Conservation (phyloP, 1,284 basidiomycete genomes). For the Phaffia rhodozyma region DNA sequence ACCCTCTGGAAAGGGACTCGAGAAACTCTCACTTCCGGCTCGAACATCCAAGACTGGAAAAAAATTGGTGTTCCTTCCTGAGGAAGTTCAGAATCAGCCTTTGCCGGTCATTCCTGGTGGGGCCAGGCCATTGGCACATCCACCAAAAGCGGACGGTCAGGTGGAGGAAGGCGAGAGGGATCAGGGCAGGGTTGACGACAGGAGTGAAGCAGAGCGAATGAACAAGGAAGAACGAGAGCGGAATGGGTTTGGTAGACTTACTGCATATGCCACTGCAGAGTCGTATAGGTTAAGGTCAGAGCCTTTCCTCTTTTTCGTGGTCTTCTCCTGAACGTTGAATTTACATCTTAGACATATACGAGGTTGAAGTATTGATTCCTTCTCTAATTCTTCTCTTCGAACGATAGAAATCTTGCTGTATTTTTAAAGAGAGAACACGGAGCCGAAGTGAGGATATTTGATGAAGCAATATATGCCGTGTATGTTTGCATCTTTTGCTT, state of each 20-base stretch:
- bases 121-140: constrained; percentile 7
- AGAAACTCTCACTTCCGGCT: constrained; percentile 40
- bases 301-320: no score
- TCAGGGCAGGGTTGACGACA: constrained; percentile 34
- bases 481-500: background rate
- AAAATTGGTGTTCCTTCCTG: constrained; percentile 81
- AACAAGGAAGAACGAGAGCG: constrained; percentile 59
- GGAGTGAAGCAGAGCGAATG: constrained; percentile 67
- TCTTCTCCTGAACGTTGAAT: no score
- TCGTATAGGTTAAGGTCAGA: constrained; percentile 67
- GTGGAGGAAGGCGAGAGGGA: constrained; percentile 32
- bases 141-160: constrained; percentile 26
- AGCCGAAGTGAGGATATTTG: constrained; percentile 74
- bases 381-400: background rate
- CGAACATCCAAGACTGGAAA: constrained; percentile 84
- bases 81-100: constrained; percentile 78
- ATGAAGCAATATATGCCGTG: constrained; percentile 84
- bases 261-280: constrained; percentile 73
- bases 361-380: no score
- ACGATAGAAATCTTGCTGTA: constrained; percentile 37
- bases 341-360: no score
- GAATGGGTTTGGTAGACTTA: constrained; percentile 62
- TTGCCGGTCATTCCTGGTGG: constrained; percentile 37
- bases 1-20: constrained; percentile 2
- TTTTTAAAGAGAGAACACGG: constrained; percentile 90